Percentiles rank a stretch among this genome's conserved stretches.
These are phyloP conservation scores for Ustilago sp. DNA, from an alignment of 1,284 basidiomycete species.

Conservation along the genomic window DNA sequence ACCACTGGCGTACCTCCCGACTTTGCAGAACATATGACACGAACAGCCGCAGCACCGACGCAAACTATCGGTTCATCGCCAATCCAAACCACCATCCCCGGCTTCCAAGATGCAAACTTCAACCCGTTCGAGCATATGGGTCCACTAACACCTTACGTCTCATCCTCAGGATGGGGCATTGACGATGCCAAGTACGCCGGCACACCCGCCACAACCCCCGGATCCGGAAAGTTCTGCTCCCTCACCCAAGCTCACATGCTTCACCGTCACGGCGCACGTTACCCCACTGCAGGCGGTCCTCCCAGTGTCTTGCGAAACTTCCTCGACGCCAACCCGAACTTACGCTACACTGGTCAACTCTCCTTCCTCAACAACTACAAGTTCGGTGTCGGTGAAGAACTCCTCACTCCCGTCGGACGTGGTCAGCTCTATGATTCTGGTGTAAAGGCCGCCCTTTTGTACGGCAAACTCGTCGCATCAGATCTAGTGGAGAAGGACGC, in stretches of 20 bases:
- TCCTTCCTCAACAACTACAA: conserved; percentile 60
- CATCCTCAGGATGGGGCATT: conserved; percentile 58
- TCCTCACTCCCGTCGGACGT: conserved; percentile 64
- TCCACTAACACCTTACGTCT: conserved; percentile 63
- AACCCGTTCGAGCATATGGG: conserved; percentile 68
- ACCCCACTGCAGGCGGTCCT: conserved; percentile 54
- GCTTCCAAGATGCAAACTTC: conserved; percentile 49
- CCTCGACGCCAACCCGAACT: conserved; percentile 24
- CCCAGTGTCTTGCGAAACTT: conserved; percentile 41
- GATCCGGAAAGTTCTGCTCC: conserved; percentile 42
- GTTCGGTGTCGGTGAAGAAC: conserved; percentile 62
- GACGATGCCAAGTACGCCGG: conserved; percentile 60
- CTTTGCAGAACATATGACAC: conserved; percentile 61
- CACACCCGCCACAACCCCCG: conserved; percentile 27
- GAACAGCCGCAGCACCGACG: conserved; percentile 36
- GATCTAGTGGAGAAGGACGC: conserved; percentile 33
- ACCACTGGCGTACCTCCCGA: conserved; percentile 55
- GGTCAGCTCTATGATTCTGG: conserved; percentile 61
- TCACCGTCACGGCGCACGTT: conserved; percentile 65
- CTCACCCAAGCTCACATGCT: conserved; percentile 65
- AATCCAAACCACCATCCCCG: conserved; percentile 60
- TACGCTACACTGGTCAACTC: conserved; percentile 54
- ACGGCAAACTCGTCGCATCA: conserved; percentile 40
- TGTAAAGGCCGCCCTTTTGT: conserved; percentile 57
- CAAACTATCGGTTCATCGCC: conserved; percentile 56